Evolutionary conservation across 192 early-diverging fungal species (phyloP).

Genomic region (Entophlyctis helioformis): DNA sequence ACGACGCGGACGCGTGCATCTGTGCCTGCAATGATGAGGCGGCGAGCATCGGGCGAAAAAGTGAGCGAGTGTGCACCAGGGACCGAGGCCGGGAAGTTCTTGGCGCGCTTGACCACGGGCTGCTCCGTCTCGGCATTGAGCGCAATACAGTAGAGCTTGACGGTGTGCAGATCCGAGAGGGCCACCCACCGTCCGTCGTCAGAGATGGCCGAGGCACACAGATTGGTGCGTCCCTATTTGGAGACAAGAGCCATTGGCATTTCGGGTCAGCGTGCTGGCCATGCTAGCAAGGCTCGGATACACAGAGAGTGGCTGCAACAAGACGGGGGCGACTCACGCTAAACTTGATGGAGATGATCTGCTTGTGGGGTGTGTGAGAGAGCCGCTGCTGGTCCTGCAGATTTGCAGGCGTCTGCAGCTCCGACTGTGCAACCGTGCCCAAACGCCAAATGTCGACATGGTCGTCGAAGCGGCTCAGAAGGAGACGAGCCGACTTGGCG

Average conservation of each 20-base stretch:
- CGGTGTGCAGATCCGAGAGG: conserved; percentile 57
- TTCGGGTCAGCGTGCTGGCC: too few species aligned
- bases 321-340: too few species aligned
- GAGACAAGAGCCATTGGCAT: too few species aligned
- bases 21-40: conserved; percentile 61
- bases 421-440: too few species aligned
- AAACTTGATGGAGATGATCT: too few species aligned
- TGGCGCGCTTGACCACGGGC: too few species aligned
- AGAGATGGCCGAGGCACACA: conserved; percentile 64
- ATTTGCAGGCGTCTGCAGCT: too few species aligned
- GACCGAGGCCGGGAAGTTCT: conserved; percentile 7
- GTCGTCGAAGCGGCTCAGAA: conserved; percentile 52
- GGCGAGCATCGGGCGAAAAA: conserved; percentile 69
- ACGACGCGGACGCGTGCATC: conserved; percentile 67
- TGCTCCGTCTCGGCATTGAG: too few species aligned
- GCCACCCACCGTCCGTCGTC: conserved; percentile 74
- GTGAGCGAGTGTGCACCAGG: conserved; percentile 54
- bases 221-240: conserved; percentile 51
- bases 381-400: too few species aligned
- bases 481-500: conserved; percentile 10
- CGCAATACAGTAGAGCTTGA: conserved; percentile 23
- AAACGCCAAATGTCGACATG: conserved; percentile 74
- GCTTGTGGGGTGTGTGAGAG: too few species aligned
- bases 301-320: too few species aligned
- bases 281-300: too few species aligned